A percentile compares a stretch with the other conserved stretches of the same genome.
These are phyloP conservation scores for Solanum acaule DNA, from an alignment of 257 asterid genomes.

Conservation along the genomic window DNA sequence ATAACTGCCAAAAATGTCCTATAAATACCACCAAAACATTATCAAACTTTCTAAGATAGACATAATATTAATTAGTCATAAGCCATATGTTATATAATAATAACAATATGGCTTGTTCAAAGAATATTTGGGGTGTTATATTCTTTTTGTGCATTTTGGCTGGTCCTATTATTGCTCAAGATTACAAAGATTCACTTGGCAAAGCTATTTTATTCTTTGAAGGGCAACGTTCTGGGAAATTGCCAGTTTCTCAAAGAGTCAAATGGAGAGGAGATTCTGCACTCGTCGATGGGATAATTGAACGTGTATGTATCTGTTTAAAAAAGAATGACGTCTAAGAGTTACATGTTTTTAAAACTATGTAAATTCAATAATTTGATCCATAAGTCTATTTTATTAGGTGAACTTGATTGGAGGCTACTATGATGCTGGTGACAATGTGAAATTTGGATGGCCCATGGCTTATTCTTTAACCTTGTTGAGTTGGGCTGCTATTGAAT, in stretches of 20 bases:
- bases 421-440: slow-evolving; percentile 83
- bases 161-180: neutral
- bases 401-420: slow-evolving; percentile 67
- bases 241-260: slow-evolving; percentile 52
- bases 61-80: neutral
- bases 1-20: neutral
- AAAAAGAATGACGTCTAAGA: neutral
- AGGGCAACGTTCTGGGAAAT: slow-evolving; percentile 73
- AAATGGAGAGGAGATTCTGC: slow-evolving; percentile 81
- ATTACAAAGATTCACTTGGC: slow-evolving; percentile 44
- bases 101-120: neutral
- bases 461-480: slow-evolving; percentile 43
- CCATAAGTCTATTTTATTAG: slow-evolving; percentile 10
- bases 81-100: neutral
- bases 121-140: slow-evolving; percentile 3
- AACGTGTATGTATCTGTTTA: slow-evolving; percentile 17
- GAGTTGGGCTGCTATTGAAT: slow-evolving; percentile 68
- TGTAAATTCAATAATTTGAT: neutral
- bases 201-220: slow-evolving; percentile 76
- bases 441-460: slow-evolving; percentile 89
- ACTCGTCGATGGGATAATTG: slow-evolving; percentile 44
- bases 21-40: neutral
- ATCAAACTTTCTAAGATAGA: neutral
- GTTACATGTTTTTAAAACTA: neutral
- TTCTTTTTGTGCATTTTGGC: slow-evolving; percentile 6